These are phyloP conservation scores for Carallia brachiata DNA, from an alignment of 345 rosid genomes.

Conservation along the genomic window DNA sequence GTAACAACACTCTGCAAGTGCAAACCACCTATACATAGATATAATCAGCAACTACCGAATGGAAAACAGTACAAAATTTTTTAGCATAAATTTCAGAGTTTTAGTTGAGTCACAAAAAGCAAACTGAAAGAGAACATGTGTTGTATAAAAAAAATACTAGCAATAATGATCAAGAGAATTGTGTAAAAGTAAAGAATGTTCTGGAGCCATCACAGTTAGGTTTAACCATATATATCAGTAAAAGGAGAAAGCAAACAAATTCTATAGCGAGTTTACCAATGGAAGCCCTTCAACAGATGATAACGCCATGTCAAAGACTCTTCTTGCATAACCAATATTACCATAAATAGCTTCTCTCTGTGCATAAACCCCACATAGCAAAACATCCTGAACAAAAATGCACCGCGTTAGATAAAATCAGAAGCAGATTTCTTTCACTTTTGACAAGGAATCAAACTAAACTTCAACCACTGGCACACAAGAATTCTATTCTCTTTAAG, in stretches of 20 bases:
- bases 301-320: constrained; percentile 92
- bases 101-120: no score
- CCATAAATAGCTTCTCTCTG: constrained; percentile 81
- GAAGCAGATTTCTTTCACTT: not conserved
- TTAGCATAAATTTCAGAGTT: no score
- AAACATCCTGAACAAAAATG: constrained; percentile 59
- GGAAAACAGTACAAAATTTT: no score
- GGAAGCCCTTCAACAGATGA: constrained; percentile 74
- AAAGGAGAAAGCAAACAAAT: not conserved
- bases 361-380: constrained; percentile 97
- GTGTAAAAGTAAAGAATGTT: no score
- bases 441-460: not conserved
- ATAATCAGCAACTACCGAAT: no score
- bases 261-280: constrained; percentile 40
- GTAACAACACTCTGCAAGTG: no score
- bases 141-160: no score
- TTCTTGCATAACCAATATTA: constrained; percentile 82
- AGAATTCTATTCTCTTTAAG: not conserved
- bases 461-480: not conserved
- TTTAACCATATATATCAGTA: not conserved
- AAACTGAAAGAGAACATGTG: no score
- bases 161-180: no score
- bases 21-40: no score
- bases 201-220: not conserved
- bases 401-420: constrained; percentile 2